These are phyloP conservation scores for Stellera chamaejasme DNA, from an alignment of 345 rosid species.

Conservation along the genomic window DNA sequence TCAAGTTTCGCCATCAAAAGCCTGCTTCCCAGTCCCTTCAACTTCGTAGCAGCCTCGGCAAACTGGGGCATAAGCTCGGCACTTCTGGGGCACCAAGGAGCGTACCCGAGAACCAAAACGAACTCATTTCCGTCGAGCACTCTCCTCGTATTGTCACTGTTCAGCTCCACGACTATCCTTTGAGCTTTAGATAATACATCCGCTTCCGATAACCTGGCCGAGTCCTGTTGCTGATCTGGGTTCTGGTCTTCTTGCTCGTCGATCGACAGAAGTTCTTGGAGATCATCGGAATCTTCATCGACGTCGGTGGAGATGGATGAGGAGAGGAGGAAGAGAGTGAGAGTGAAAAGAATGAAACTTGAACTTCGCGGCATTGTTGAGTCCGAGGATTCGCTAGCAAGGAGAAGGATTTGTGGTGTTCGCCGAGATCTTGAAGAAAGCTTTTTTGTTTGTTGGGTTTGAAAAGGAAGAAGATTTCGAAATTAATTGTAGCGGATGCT, in stretches of 20 bases:
- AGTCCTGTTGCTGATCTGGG: constrained; percentile 16
- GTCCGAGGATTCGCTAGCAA: constrained; percentile 8
- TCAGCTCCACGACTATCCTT: constrained; percentile 66
- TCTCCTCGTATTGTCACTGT: constrained; percentile 42
- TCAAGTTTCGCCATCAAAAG: constrained; percentile 82
- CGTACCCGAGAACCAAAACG: constrained; percentile 75
- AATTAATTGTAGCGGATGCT: too few relatives aligned
- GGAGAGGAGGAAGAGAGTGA: constrained; percentile 33
- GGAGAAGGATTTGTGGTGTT: constrained; percentile 1
- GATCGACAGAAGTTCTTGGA: constrained; percentile 54
- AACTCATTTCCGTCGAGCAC: constrained; percentile 43
- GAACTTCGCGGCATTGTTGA: constrained; percentile 30
- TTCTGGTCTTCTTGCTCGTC: constrained; percentile 44
- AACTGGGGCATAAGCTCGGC: constrained; percentile 91
- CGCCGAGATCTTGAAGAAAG: constrained; percentile 7
- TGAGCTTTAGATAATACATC: constrained; percentile 70
- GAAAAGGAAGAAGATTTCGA: constrained; percentile 4
- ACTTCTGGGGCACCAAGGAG: constrained; percentile 83
- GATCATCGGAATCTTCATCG: constrained; percentile 25
- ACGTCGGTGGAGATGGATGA: constrained; percentile 14
- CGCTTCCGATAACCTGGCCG: constrained; percentile 45
- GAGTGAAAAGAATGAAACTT: constrained; percentile 30
- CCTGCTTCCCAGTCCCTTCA: constrained; percentile 51
- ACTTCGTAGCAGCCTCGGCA: constrained; percentile 70
- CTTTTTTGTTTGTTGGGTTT: neutral